Conservation (phyloP, 441 rosid genomes). For the Populus trichocarpa region DNA sequence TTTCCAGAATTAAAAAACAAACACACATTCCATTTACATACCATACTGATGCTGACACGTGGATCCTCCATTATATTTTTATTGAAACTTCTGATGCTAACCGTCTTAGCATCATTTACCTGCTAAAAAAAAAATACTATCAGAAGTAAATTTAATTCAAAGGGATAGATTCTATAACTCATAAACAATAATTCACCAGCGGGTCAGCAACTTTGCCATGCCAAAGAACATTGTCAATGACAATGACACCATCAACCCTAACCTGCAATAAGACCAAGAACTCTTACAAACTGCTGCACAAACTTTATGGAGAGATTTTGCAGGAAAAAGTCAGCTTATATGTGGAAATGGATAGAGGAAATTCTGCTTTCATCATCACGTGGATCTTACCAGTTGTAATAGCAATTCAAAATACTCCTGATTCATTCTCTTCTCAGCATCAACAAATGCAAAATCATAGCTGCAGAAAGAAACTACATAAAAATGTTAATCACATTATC, state of each 20-base stretch:
- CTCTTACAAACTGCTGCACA: conserved; percentile 10
- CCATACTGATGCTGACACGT: conserved; percentile 83
- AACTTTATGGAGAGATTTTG: background rate
- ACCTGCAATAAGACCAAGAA: conserved; percentile 42
- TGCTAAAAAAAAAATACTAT: conserved; percentile 19
- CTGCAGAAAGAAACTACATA: conserved; percentile 31
- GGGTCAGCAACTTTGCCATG: conserved; percentile 89
- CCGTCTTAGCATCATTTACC: conserved; percentile 72
- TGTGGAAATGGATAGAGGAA: background rate
- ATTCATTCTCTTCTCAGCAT: conserved; percentile 93
- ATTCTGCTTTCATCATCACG: conserved; percentile 6
- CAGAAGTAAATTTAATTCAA: conserved; percentile 3
- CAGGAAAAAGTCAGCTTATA: background rate
- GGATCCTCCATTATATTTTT: conserved; percentile 56
- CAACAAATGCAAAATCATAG: conserved; percentile 92
- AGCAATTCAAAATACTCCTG: conserved; percentile 84
- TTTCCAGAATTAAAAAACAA: conserved; percentile 1
- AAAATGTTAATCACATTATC: conserved; percentile 7
- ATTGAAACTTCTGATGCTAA: conserved; percentile 78
- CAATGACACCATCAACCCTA: conserved; percentile 76
- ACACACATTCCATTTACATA: conserved; percentile 22
- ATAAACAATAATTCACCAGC: conserved; percentile 37
- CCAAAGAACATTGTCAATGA: conserved; percentile 93
- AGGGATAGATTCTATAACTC: conserved; percentile 1
- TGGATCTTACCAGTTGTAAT: conserved; percentile 63